phyloP scores from a whole-genome alignment of 495 filamentous ascomycete genomes.

The Penicillium robsamsonii region DNA sequence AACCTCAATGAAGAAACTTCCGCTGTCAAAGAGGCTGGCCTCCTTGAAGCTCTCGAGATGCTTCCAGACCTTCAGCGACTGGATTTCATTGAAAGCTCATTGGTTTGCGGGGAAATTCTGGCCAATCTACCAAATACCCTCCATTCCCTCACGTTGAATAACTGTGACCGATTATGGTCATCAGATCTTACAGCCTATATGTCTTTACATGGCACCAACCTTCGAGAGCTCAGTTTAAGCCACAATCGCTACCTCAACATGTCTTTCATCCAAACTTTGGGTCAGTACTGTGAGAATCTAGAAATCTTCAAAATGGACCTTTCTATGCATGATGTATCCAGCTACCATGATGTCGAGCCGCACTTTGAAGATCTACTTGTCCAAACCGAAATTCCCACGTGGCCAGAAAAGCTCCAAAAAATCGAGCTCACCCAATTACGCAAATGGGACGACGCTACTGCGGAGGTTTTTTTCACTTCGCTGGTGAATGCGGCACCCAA shows the following conservation, averaged over 20 bases:
- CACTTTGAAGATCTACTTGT: slow-evolving; percentile 63
- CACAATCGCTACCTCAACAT: slow-evolving; percentile 77
- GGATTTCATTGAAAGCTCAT: slow-evolving; percentile 63
- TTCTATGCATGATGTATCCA: slow-evolving; percentile 59
- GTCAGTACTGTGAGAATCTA: slow-evolving; percentile 62
- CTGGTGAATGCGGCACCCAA: slow-evolving; percentile 64
- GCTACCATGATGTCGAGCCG: slow-evolving; percentile 66
- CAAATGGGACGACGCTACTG: slow-evolving; percentile 62
- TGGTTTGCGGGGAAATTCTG: slow-evolving; percentile 60
- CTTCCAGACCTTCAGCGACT: slow-evolving; percentile 62
- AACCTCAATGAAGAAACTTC: slow-evolving; percentile 15
- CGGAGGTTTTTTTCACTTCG: slow-evolving; percentile 72
- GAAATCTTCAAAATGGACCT: slow-evolving; percentile 69
- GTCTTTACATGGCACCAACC: slow-evolving; percentile 54
- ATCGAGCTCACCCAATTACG: slow-evolving; percentile 74
- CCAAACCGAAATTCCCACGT: slow-evolving; percentile 61
- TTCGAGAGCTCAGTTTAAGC: slow-evolving; percentile 64
- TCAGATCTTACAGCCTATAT: slow-evolving; percentile 60
- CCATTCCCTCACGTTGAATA: slow-evolving; percentile 63
- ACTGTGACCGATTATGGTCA: slow-evolving; percentile 67
- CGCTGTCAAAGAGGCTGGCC: slow-evolving; percentile 39
- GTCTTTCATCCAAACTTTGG: slow-evolving; percentile 63
- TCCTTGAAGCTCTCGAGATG: slow-evolving; percentile 56
- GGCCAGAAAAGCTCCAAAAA: slow-evolving; percentile 65
- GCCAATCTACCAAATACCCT: slow-evolving; percentile 61